Base-by-base conservation (phyloP, 495 filamentous ascomycete genomes). In the Penicillium mononematosum region DNA sequence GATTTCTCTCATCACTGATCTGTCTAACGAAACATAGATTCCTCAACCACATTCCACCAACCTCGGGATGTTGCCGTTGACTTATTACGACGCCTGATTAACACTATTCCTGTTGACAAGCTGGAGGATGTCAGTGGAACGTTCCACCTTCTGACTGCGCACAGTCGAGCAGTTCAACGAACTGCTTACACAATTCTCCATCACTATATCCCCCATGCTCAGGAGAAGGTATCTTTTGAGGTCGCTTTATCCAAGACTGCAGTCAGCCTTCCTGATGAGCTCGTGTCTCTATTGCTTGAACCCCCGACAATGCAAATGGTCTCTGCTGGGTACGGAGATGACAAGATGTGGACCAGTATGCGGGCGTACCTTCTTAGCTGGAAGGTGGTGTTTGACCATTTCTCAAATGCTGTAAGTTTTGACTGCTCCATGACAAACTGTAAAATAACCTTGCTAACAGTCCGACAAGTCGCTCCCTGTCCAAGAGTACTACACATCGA, bases 371-470 rank as follows among this genome's bases (percentile, higher is more conserved):
- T 98, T n/a, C 74, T 96, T 27, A 88, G 91, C 41, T 98, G 94
- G 94, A 83, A 90, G 55, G 74, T 98, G 14, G 83, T 96, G 3
- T 97, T 96, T 65, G 91, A 94, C 62, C 88, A 92, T 56, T 94
- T 94, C 67, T 75, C 80, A 47, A 85, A 87, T 43, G 84, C 92
- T 6, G 83, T 85, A 81, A 62, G 81, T 46, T 44, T 54, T 34
- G 12, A 34, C 3, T 17, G 34, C 22, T 48, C n/a, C 14, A 1
- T 29, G 19, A 9, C 6, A 48, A 12, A 29, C 48, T 9, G 7
- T 51, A n/a, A 25, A 17, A 27, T 10, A 25, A 17, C 2, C 27
- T 39, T 41, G 48, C 70, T 73, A 55, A 72, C 51, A 51, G 24
- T 48, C 11, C 48, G 32, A 50, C 54, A 62, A 85, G 77, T 91